Evolutionary conservation across 768 basidiomycete genomes (phyloP).

Genomic region (Cystobasidium onofrii): DNA sequence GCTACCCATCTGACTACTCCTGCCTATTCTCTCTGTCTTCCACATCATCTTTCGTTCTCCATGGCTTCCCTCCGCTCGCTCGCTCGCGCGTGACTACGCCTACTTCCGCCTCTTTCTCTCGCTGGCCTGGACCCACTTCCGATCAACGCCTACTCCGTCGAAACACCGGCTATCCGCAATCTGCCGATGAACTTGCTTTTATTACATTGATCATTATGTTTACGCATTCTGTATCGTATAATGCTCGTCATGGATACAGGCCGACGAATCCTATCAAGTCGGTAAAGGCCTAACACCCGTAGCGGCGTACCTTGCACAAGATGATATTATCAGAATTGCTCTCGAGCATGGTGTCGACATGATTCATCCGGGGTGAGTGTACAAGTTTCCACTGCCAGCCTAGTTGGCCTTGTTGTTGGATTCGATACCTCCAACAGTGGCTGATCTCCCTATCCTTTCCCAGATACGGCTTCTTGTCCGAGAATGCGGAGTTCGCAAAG

Average conservation of each 20-base stretch:
- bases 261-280: constrained; percentile 97
- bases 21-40: background rate
- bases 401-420: background rate
- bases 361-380: constrained; percentile 63
- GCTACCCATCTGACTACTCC: background rate
- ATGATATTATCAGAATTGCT: constrained; percentile 72
- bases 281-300: constrained; percentile 94
- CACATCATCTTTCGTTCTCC: background rate
- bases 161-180: background rate
- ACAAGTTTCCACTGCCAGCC: no score
- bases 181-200: background rate
- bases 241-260: constrained; percentile 50
- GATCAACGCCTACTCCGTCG: background rate
- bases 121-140: background rate
- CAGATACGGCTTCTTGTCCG: constrained; percentile 94
- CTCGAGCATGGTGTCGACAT: constrained; percentile 98
- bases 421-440: no score
- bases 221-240: background rate
- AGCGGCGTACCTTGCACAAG: constrained; percentile 91
- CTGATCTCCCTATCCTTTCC: no score
- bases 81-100: no score
- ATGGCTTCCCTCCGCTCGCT: no score
- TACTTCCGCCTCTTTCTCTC: no score
- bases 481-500: constrained; percentile 91
- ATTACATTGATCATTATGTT: background rate